Conservation (phyloP, 1,284 basidiomycete species). For the Ganoderma lingzhi region DNA sequence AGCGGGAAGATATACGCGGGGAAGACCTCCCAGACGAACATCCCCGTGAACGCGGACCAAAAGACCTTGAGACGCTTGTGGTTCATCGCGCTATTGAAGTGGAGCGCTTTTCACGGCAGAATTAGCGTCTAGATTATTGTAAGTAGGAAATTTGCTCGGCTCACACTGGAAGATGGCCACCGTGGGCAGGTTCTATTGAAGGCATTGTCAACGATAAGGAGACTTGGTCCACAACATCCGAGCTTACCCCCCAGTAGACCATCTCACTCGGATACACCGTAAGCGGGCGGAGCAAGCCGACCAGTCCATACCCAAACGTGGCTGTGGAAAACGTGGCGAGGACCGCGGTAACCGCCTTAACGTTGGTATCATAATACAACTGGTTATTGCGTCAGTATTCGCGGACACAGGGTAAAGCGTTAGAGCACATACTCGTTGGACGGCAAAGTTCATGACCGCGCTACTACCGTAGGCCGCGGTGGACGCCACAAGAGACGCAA, state of each 20-base stretch:
- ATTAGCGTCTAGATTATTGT: neutral
- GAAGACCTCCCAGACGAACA: conserved; percentile 65
- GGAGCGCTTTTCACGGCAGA: conserved; percentile 49
- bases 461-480: conserved; percentile 61
- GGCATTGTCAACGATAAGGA: conserved; percentile 2
- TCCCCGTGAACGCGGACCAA: conserved; percentile 63
- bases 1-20: conserved; percentile 71
- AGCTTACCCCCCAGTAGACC: conserved; percentile 68
- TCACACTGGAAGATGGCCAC: conserved; percentile 69
- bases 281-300: conserved; percentile 63
- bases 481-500: conserved; percentile 67
- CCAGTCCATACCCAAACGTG: conserved; percentile 68
- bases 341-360: conserved; percentile 63
- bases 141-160: neutral
- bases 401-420: conserved; percentile 52
- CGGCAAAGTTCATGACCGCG: conserved; percentile 67
- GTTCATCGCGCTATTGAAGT: conserved; percentile 57
- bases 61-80: conserved; percentile 65
- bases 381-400: conserved; percentile 31
- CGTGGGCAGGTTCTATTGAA: conserved; percentile 57
- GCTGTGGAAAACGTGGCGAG: conserved; percentile 72
- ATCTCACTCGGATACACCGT: conserved; percentile 76
- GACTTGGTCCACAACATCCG: conserved; percentile 16
- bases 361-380: conserved; percentile 68
- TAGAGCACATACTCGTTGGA: conserved; percentile 56